Percentiles rank a stretch among this genome's conserved stretches.
These are phyloP conservation scores for Linnemannia elongata DNA, from an alignment of 192 early-diverging fungal species.

Conservation along the genomic window DNA sequence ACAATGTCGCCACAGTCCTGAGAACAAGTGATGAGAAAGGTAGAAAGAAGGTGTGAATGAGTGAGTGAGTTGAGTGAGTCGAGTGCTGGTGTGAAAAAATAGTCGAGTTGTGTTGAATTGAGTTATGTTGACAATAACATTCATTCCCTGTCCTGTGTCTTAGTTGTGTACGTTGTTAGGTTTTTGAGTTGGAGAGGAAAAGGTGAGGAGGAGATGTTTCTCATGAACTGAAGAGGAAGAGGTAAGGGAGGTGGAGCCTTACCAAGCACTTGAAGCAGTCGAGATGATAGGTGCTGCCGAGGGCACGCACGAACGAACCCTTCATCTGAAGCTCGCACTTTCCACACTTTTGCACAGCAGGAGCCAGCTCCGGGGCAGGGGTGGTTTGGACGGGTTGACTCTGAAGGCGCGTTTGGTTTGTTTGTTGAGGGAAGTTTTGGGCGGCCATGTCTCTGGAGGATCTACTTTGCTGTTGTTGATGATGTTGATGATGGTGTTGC, in stretches of 20 bases:
- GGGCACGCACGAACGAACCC: slow-evolving; percentile 93
- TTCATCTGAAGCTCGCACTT: slow-evolving; percentile 80
- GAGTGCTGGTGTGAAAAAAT: not conserved
- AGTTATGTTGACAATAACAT: not conserved
- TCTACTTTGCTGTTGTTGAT: slow-evolving; percentile 15
- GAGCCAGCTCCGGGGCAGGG: slow-evolving; percentile 45
- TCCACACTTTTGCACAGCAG: slow-evolving; percentile 65
- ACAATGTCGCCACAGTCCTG: slow-evolving; percentile 85
- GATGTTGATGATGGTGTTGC: slow-evolving; percentile 2
- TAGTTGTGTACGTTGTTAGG: no score
- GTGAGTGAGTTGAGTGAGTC: not conserved
- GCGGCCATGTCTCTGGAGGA: slow-evolving; percentile 31
- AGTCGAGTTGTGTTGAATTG: not conserved
- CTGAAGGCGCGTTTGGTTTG: slow-evolving; percentile 37
- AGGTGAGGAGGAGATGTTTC: no score
- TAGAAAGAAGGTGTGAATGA: not conserved
- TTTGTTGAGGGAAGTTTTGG: slow-evolving; percentile 40
- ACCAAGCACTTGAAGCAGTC: slow-evolving; percentile 97
- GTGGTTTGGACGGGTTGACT: slow-evolving; percentile 46
- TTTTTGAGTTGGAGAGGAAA: no score
- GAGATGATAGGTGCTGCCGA: slow-evolving; percentile 88
- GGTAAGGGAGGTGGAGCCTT: slow-evolving; percentile 36
- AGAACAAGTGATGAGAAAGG: not conserved
- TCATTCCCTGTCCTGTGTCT: not conserved
- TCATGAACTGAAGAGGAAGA: no score